Base-by-base conservation (phyloP, 2,329 filamentous ascomycete species). In the Microdochium nivale region DNA sequence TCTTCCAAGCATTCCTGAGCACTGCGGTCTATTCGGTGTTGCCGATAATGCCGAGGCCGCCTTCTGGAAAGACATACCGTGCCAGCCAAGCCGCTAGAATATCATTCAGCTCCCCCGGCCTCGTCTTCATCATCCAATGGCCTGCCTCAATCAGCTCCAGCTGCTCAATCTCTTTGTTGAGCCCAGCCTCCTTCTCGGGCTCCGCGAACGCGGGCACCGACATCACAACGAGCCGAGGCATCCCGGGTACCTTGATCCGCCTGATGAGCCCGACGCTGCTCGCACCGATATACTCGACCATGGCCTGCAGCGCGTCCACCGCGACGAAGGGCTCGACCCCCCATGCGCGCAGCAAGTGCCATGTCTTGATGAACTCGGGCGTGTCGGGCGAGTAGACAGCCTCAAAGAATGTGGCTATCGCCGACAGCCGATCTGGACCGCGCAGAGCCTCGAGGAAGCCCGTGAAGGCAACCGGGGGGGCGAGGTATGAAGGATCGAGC, bases 271-370 rank as follows among this genome's bases (percentile, higher is more conserved):
- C 43, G 9, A 23, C 43, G 21, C 43, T 13, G 43, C 43, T 23
- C n/a, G 21, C 9, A 50, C 52, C 33, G 33, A 54, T 30, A 21
- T 49, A 33, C 25, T 25, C 47, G 24, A 5, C 19, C 52, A 54
- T n/a, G 32, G 44, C 14, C 23, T 21, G 19, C 2, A 25, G 46
- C 9, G 30, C 21, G 14, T 10, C 50, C 13, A 30, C 14, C 16
- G 50, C 13, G 25, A 52, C 37, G 33, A 21, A 32, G 13, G 19
- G 25, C 14, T 43, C 7, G 25, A 49, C 30, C n/a, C 33, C 52
- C 52, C 52, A 54, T 7, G 46, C 37, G 11, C 52, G 33, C 16
- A 40, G 50, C 32, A 30, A 19, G n/a, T 54, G 50, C 25, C 3
- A 52, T 5, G 44, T 25, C 25, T 9, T 40, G 19, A 52, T n/a